A percentile compares a stretch with the other conserved stretches of the same genome.
These are phyloP conservation scores for Pilatotrama ljubarskyi DNA, from an alignment of 768 basidiomycete genomes.

Conservation along the genomic window DNA sequence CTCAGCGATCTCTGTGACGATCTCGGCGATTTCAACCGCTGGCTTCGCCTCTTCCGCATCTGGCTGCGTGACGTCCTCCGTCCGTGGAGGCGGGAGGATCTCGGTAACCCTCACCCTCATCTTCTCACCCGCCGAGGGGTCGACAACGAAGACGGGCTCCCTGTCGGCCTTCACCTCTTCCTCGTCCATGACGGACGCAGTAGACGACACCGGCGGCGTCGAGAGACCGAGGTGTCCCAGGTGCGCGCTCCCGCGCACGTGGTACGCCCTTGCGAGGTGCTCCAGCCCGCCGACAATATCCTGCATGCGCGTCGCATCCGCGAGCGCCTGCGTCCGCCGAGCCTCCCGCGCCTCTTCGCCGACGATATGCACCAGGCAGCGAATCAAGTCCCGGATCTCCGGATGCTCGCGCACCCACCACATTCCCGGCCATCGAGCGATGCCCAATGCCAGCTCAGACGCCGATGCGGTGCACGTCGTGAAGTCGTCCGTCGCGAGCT, in stretches of 20 bases:
- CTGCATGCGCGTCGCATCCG: constrained; percentile 51
- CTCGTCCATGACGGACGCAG: constrained; percentile 14
- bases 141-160: constrained; percentile 6
- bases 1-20: background rate
- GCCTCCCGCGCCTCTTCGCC: constrained; percentile 65
- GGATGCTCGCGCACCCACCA: constrained; percentile 67
- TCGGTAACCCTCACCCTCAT: background rate
- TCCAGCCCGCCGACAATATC: constrained; percentile 52
- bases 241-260: constrained; percentile 22
- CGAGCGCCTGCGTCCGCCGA: constrained; percentile 40
- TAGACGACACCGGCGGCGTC: constrained; percentile 11
- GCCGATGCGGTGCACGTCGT: constrained; percentile 39
- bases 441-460: constrained; percentile 36
- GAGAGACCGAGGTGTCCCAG: constrained; percentile 1
- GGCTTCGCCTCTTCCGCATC: background rate
- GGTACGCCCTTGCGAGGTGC: constrained; percentile 44
- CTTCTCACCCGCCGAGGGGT: background rate
- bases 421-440: constrained; percentile 59
- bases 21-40: background rate
- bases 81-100: background rate
- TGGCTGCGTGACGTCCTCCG: background rate
- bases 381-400: constrained; percentile 61
- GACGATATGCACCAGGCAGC: constrained; percentile 57
- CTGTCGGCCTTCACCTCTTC: constrained; percentile 14
- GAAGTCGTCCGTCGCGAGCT: constrained; percentile 43